A percentile compares a stretch with the other conserved stretches of the same genome.
These are phyloP conservation scores for Apiospora rasikravindrae DNA, from an alignment of 2,329 filamentous ascomycete species.

Conservation along the genomic window DNA sequence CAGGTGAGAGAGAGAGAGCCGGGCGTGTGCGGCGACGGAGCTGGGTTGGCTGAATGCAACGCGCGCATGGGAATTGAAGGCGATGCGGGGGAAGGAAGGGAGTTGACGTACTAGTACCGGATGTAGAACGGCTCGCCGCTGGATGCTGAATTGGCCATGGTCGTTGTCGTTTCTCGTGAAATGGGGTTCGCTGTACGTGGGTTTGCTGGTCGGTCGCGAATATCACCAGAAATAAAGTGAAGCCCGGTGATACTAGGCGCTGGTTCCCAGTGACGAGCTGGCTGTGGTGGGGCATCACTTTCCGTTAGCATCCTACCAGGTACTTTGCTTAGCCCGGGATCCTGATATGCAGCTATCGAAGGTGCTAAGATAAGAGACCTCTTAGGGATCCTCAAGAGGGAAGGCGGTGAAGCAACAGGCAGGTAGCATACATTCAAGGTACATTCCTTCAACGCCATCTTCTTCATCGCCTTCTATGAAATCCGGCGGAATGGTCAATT, in stretches of 20 bases:
- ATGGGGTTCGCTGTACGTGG: neutral
- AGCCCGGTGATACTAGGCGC: neutral
- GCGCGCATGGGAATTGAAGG: neutral
- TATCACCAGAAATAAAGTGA: conserved; percentile 2
- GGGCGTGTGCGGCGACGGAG: neutral
- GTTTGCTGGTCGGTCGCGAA: conserved; percentile 2
- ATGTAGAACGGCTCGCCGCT: conserved; percentile 85
- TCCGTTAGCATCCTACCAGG: neutral
- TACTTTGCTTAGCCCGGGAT: neutral
- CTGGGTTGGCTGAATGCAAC: too few species aligned
- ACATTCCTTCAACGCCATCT: neutral
- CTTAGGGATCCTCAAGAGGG: neutral
- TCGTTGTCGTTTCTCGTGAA: neutral
- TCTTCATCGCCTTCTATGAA: too few species aligned
- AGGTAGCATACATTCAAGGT: neutral
- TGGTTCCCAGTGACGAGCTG: conserved; percentile 12
- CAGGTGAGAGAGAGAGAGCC: neutral
- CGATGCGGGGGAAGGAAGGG: neutral
- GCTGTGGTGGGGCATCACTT: conserved; percentile 4
- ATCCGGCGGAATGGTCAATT: too few species aligned
- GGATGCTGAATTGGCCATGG: conserved; percentile 3
- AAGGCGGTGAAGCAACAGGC: neutral
- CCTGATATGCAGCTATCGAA: conserved; percentile 2
- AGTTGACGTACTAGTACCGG: conserved; percentile 86
- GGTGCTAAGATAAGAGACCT: neutral